phyloP scores from a whole-genome alignment of 2,329 filamentous ascomycete species.

The Paecilomyces formosus region DNA sequence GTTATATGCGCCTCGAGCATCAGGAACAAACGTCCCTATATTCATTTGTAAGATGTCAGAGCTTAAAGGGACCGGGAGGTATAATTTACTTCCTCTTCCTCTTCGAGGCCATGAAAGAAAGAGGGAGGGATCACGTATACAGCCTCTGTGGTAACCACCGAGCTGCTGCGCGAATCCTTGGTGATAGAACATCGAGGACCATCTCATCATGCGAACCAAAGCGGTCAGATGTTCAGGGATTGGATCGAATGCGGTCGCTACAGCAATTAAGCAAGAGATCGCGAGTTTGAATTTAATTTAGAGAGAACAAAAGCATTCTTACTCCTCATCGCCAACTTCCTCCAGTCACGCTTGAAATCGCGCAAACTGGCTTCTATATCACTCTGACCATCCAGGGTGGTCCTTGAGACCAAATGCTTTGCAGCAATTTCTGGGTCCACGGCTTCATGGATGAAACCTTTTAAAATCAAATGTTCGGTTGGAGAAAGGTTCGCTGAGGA shows the following conservation, averaged over 20 bases:
- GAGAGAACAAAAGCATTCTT: not conserved
- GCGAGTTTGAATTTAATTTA: no score
- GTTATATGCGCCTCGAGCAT: constrained; percentile 4
- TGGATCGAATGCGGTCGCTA: not conserved
- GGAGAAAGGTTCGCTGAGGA: constrained; percentile 5
- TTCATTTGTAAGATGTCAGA: not conserved
- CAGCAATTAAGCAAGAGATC: not conserved
- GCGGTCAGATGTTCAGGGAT: not conserved
- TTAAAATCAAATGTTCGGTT: constrained; percentile 4
- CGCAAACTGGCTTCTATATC: constrained; percentile 1
- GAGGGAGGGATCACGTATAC: constrained; percentile 3
- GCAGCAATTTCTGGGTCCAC: constrained; percentile 2
- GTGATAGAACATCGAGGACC: not conserved
- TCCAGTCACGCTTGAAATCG: constrained; percentile 2
- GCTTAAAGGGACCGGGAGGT: not conserved
- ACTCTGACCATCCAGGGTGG: not conserved
- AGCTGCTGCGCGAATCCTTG: not conserved
- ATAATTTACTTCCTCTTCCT: not conserved
- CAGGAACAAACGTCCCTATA: constrained; percentile 1
- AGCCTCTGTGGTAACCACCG: not conserved
- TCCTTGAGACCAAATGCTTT: constrained; percentile 1
- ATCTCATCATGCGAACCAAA: constrained; percentile 1
- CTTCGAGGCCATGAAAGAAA: not conserved
- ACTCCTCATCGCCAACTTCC: not conserved
- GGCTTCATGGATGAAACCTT: not conserved